Percentiles rank a stretch among this genome's conserved stretches.
Conservation (phyloP, 345 rosid genomes). For the Lepidium sativum region DNA sequence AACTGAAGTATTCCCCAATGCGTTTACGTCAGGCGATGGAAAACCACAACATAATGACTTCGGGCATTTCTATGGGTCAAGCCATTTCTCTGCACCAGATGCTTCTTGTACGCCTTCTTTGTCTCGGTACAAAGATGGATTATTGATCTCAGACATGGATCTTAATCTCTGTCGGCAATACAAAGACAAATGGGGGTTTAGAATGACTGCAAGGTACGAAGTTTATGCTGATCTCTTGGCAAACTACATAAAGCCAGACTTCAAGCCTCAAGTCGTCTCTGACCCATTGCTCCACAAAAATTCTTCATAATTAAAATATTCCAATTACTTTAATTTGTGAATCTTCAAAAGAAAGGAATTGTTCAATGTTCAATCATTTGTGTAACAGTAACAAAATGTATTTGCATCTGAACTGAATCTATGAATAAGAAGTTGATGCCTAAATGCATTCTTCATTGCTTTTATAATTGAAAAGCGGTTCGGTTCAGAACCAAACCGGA, state of each 20-base stretch:
- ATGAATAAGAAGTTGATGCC: not conserved
- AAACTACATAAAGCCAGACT: slow-evolving; percentile 57
- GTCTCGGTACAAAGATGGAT: slow-evolving; percentile 68
- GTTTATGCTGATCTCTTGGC: slow-evolving; percentile 52
- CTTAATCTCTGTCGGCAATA: slow-evolving; percentile 83
- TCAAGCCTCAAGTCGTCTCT: slow-evolving; percentile 62
- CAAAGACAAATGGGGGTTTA: slow-evolving; percentile 95
- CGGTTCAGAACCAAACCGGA: slow-evolving; percentile 5
- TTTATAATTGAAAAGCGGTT: slow-evolving; percentile 1
- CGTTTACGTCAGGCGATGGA: slow-evolving; percentile 91
- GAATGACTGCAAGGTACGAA: slow-evolving; percentile 81
- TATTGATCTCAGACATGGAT: slow-evolving; percentile 82
- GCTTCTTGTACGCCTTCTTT: slow-evolving; percentile 88
- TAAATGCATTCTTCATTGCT: not conserved
- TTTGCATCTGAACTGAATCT: not conserved
- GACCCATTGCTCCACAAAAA: slow-evolving; percentile 70
- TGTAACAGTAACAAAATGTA: slow-evolving; percentile 4
- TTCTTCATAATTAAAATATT: slow-evolving; percentile 20
- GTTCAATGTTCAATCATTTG: not conserved
- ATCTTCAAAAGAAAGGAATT: not conserved
- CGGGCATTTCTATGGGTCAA: slow-evolving; percentile 92
- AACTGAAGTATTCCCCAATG: slow-evolving; percentile 81
- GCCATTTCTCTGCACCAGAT: slow-evolving; percentile 91
- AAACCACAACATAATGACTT: slow-evolving; percentile 78
- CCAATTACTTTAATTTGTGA: not conserved